These are phyloP conservation scores for Byssochlamys sp. DNA, from an alignment of 2,329 filamentous ascomycete genomes.

Conservation along the genomic window DNA sequence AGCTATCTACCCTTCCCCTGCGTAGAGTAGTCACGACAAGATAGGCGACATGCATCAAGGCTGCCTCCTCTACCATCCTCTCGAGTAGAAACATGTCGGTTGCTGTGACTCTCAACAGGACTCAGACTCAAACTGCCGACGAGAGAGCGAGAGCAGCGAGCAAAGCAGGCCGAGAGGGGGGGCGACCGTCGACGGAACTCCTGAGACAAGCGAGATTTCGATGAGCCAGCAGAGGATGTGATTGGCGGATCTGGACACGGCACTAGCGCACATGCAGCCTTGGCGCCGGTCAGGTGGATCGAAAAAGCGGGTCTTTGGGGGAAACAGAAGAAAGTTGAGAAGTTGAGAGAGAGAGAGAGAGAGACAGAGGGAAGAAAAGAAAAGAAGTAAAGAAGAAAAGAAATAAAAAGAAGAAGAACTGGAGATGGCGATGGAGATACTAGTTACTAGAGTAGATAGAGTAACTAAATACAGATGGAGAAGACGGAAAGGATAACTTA, in stretches of 20 bases:
- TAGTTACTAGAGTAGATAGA: too few relatives aligned
- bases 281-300: not conserved
- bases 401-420: too few relatives aligned
- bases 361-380: not conserved
- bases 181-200: not conserved
- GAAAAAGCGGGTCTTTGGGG: not conserved
- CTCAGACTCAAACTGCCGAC: not conserved
- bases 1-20: too few relatives aligned
- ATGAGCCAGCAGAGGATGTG: conserved; percentile 3
- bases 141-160: not conserved
- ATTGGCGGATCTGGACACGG: conserved; percentile 8
- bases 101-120: too few relatives aligned
- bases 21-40: too few relatives aligned
- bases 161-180: not conserved
- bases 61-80: too few relatives aligned
- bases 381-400: too few relatives aligned
- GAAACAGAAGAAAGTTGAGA: not conserved
- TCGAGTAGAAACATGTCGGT: too few relatives aligned
- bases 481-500: too few relatives aligned
- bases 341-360: not conserved
- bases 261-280: not conserved
- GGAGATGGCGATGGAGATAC: too few relatives aligned
- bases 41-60: too few relatives aligned
- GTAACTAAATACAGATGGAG: too few relatives aligned
- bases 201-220: conserved; percentile 17